Percentiles rank a stretch among this genome's conserved stretches.
These are phyloP conservation scores for Coelastrella sp. DNA, from an alignment of 139 green algal species.

Conservation along the genomic window DNA sequence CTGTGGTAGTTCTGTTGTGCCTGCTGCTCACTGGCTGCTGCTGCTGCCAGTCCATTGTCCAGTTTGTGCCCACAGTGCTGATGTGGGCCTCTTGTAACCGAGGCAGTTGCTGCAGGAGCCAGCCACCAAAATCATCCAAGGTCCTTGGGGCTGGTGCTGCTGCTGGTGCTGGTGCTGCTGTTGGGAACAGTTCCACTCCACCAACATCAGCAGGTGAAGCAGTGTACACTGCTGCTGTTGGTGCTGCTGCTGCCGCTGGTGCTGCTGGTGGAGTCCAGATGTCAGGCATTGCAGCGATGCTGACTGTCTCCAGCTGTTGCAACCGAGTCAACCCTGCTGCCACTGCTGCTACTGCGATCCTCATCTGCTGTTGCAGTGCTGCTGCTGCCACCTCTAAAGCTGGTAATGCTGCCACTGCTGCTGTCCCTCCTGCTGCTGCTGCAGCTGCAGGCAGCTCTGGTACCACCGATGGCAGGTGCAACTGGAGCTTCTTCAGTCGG, in stretches of 20 bases:
- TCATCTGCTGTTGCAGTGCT: neutral
- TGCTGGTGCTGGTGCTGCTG: slow-evolving; percentile 18
- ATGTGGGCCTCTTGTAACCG: neutral
- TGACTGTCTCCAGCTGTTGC: too few relatives aligned
- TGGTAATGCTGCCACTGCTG: neutral
- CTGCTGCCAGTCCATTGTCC: neutral
- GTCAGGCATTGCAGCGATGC: too few relatives aligned
- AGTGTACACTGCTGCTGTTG: neutral
- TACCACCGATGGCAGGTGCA: neutral
- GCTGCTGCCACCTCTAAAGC: neutral
- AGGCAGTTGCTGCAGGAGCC: neutral
- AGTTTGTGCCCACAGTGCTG: neutral
- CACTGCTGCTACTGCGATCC: neutral
- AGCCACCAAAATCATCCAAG: neutral
- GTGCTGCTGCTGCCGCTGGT: too few relatives aligned
- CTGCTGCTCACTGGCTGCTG: neutral
- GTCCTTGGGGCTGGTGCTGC: neutral
- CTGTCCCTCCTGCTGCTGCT: slow-evolving; percentile 5
- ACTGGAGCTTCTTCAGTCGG: neutral
- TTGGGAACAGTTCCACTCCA: neutral
- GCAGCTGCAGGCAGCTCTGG: neutral
- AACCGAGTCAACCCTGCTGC: too few relatives aligned
- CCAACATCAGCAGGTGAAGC: neutral
- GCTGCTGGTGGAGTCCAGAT: neutral
- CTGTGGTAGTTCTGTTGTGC: neutral